Conservation (phyloP, 805 yeast species). For the Dipodascus geniculatus region DNA sequence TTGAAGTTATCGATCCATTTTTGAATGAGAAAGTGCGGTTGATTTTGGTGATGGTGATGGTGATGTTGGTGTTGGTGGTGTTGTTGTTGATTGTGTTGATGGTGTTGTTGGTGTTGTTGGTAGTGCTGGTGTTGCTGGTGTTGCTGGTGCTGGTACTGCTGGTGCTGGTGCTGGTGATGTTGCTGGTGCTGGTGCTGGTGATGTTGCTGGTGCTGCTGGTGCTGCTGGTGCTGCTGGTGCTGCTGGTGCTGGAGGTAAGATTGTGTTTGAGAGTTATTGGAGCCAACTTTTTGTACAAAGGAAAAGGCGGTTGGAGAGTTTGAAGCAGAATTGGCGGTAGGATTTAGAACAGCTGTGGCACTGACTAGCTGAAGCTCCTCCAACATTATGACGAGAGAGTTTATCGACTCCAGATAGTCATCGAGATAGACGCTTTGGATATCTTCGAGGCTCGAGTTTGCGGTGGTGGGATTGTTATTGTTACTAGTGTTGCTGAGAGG, state of each 20-base stretch:
- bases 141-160: conserved; percentile 8
- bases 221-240: conserved; percentile 6
- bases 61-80: conserved; percentile 11
- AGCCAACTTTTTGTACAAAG: too few species aligned
- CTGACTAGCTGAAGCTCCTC: neutral
- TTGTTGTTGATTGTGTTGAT: neutral
- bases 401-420: neutral
- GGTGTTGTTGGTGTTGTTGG: too few species aligned
- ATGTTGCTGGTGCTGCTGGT: conserved; percentile 7
- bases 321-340: neutral
- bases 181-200: conserved; percentile 9
- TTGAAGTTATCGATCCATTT: neutral
- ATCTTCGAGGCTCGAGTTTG: neutral
- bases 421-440: neutral
- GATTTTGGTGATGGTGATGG: conserved; percentile 7
- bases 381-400: neutral
- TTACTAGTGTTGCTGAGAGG: neutral
- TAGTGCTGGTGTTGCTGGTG: conserved; percentile 5
- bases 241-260: conserved; percentile 12
- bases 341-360: too few species aligned
- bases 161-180: conserved; percentile 4
- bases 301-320: neutral
- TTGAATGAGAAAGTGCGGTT: neutral
- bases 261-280: conserved; percentile 10
- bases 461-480: neutral